phyloP scores from a whole-genome alignment of 2,329 filamentous ascomycete genomes.

The Ploettnerulaceae sp. region DNA sequence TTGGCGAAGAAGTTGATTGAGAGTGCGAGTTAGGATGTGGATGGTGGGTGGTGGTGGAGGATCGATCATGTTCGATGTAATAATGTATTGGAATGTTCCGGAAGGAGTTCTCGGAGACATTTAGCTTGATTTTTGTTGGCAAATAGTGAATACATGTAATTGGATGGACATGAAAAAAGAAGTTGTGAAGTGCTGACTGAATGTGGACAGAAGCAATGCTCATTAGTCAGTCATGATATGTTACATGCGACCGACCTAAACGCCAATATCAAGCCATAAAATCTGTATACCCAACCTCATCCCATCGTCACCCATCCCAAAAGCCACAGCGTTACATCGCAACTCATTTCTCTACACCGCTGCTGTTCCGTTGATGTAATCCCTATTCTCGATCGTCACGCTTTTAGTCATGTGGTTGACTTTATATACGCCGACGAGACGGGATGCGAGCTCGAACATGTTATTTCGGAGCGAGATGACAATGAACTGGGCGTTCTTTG shows the following conservation, averaged over 20 bases:
- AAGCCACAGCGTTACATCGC: slow-evolving; percentile 1
- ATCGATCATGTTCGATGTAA: neutral
- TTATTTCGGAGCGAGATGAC: slow-evolving; percentile 98
- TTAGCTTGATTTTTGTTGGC: neutral
- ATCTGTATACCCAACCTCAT: slow-evolving; percentile 7
- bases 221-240: slow-evolving; percentile 20
- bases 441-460: slow-evolving; percentile 98
- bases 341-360: slow-evolving; percentile 4
- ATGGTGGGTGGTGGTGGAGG: neutral
- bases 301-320: neutral
- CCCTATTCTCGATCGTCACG: slow-evolving; percentile 79
- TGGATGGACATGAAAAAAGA: too few species aligned
- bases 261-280: slow-evolving; percentile 7
- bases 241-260: slow-evolving; percentile 16
- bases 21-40: slow-evolving; percentile 9
- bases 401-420: slow-evolving; percentile 98
- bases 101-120: neutral
- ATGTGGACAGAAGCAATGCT: neutral
- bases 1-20: slow-evolving; percentile 18
- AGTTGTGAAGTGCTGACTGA: too few species aligned
- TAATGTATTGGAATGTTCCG: neutral
- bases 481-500: slow-evolving; percentile 98
- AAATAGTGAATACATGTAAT: neutral
- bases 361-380: slow-evolving; percentile 50
- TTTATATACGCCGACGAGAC: slow-evolving; percentile 97